Evolutionary conservation across 1,284 basidiomycete genomes (phyloP).

Genomic region (Cutaneotrichosporon mucoides): DNA sequence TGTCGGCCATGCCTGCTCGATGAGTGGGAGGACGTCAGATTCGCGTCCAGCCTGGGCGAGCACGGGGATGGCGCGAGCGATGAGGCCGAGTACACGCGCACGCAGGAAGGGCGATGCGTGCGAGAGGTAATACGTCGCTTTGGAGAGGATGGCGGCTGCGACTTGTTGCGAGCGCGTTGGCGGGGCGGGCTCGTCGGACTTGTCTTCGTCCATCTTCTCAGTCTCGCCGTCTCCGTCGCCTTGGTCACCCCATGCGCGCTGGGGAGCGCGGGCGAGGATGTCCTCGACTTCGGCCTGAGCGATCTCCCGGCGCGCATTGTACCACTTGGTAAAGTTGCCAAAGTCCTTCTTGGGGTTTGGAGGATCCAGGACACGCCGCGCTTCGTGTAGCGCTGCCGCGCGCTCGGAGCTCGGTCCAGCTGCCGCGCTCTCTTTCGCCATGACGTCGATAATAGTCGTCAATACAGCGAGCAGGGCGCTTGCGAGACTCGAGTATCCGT

Average conservation of each 20-base stretch:
- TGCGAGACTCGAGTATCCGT: slow-evolving; percentile 66
- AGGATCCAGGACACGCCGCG: slow-evolving; percentile 45
- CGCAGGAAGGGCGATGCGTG: slow-evolving; percentile 79
- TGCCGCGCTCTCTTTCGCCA: slow-evolving; percentile 62
- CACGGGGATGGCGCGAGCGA: slow-evolving; percentile 67
- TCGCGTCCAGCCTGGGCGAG: slow-evolving; percentile 56
- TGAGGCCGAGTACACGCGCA: slow-evolving; percentile 68
- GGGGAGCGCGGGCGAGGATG: slow-evolving; percentile 62
- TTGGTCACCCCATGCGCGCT: slow-evolving; percentile 37
- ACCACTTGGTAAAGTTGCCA: slow-evolving; percentile 62
- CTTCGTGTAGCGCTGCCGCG: slow-evolving; percentile 23
- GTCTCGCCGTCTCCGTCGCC: slow-evolving; percentile 18
- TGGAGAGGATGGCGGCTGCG: slow-evolving; percentile 72
- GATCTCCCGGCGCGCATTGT: slow-evolving; percentile 53
- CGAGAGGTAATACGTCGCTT: slow-evolving; percentile 83
- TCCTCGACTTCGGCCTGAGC: slow-evolving; percentile 45
- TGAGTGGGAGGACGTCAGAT: slow-evolving; percentile 70
- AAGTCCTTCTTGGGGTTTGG: slow-evolving; percentile 43
- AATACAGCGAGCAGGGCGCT: slow-evolving; percentile 59
- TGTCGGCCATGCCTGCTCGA: slow-evolving; percentile 83
- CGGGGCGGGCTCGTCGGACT: slow-evolving; percentile 50
- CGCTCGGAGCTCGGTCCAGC: slow-evolving; percentile 31
- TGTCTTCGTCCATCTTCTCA: not conserved
- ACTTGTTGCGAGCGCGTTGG: slow-evolving; percentile 67
- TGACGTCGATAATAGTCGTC: slow-evolving; percentile 79